phyloP scores from a whole-genome alignment of 2,329 filamentous ascomycete genomes.

The Tricladium varicosporioides region DNA sequence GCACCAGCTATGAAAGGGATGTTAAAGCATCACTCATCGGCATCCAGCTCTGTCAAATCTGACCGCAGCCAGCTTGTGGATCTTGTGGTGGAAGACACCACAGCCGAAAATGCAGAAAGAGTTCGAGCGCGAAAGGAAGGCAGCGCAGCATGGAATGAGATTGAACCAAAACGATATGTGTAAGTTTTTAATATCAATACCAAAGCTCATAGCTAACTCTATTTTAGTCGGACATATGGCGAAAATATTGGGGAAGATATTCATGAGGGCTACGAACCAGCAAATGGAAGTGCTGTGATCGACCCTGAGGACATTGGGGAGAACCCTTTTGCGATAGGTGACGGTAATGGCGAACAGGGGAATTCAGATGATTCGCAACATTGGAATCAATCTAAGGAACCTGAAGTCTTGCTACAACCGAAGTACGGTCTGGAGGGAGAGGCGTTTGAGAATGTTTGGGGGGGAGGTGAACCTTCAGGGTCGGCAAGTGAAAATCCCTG shows the following conservation, averaged over 20 bases:
- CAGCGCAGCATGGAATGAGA: constrained; percentile 57
- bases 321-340: constrained; percentile 27
- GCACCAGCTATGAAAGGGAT: constrained; percentile 35
- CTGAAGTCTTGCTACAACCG: constrained; percentile 28
- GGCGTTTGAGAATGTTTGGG: constrained; percentile 37
- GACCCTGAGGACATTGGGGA: constrained; percentile 42
- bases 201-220: constrained; percentile 4
- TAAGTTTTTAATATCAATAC: constrained; percentile 31
- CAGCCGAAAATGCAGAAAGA: constrained; percentile 60
- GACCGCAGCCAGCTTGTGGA: constrained; percentile 64
- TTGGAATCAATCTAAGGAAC: constrained; percentile 39
- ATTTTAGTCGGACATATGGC: constrained; percentile 45
- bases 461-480: constrained; percentile 24
- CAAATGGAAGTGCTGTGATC: constrained; percentile 42
- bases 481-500: constrained; percentile 32
- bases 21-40: constrained; percentile 46
- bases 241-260: constrained; percentile 48
- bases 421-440: constrained; percentile 36
- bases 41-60: constrained; percentile 48
- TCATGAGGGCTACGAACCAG: constrained; percentile 51
- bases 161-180: constrained; percentile 53
- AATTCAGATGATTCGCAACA: constrained; percentile 41
- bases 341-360: constrained; percentile 33
- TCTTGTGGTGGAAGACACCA: constrained; percentile 61
- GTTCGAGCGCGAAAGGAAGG: constrained; percentile 62